Evolutionary conservation across 768 basidiomycete species (phyloP).

Genomic region (Boletus vinaceobasis): DNA sequence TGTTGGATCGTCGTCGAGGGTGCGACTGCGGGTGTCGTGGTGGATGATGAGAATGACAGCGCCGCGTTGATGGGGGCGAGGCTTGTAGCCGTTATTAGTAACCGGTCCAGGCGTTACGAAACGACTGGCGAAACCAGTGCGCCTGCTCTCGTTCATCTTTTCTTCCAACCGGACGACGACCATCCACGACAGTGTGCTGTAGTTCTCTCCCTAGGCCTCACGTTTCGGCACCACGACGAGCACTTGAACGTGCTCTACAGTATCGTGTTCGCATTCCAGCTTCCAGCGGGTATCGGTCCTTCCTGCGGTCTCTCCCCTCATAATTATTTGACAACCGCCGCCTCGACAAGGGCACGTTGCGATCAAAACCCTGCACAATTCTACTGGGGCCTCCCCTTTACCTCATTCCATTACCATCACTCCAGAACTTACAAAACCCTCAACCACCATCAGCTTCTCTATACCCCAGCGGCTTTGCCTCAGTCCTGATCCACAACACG

Average conservation of each 20-base stretch:
- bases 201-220: slow-evolving; percentile 5
- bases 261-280: slow-evolving; percentile 21
- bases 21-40: neutral
- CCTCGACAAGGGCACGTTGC: slow-evolving; percentile 70
- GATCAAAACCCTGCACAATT: slow-evolving; percentile 62
- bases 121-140: slow-evolving; percentile 34
- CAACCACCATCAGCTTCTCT: slow-evolving; percentile 34
- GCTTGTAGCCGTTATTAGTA: slow-evolving; percentile 23
- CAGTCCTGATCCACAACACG: slow-evolving; percentile 36
- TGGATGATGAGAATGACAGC: slow-evolving; percentile 12
- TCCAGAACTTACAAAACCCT: slow-evolving; percentile 35
- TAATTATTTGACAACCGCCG: slow-evolving; percentile 48
- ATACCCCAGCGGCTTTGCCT: slow-evolving; percentile 26
- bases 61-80: slow-evolving; percentile 24
- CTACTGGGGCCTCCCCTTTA: slow-evolving; percentile 51
- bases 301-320: slow-evolving; percentile 18
- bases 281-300: slow-evolving; percentile 17
- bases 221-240: slow-evolving; percentile 8
- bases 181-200: slow-evolving; percentile 8
- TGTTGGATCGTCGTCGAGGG: slow-evolving; percentile 8
- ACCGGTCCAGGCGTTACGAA: slow-evolving; percentile 31
- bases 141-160: slow-evolving; percentile 11
- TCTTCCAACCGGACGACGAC: slow-evolving; percentile 21
- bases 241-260: slow-evolving; percentile 15
- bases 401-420: slow-evolving; percentile 47